phyloP scores from a whole-genome alignment of 192 early-diverging fungal genomes.

The Entomortierella lignicola region DNA sequence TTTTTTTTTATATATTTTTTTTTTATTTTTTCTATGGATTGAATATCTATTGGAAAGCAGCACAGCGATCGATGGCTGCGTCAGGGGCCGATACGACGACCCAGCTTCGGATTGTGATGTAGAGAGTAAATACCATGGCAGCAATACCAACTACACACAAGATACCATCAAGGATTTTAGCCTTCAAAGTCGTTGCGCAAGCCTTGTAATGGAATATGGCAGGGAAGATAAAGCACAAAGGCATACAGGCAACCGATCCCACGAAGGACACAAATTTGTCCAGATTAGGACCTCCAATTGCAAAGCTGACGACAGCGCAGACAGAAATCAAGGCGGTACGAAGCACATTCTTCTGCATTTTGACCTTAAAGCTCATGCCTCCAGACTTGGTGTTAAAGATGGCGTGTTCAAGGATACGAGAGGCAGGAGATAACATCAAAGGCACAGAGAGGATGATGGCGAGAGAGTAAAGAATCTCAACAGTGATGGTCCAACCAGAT shows the following conservation, averaged over 20 bases:
- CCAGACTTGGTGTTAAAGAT: conserved; percentile 71
- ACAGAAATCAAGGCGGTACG: conserved; percentile 66
- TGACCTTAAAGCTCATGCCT: conserved; percentile 58
- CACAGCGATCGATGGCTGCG: background rate
- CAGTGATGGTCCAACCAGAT: conserved; percentile 60
- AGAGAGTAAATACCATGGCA: conserved; percentile 73
- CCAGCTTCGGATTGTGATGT: conserved; percentile 71
- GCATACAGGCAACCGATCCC: conserved; percentile 82
- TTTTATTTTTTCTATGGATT: too few species aligned
- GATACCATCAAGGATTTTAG: conserved; percentile 57
- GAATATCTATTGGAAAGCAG: background rate
- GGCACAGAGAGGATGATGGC: conserved; percentile 84
- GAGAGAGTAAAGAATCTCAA: conserved; percentile 78
- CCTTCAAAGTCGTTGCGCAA: conserved; percentile 41
- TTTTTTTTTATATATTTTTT: background rate
- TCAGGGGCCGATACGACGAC: conserved; percentile 23
- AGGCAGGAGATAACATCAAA: conserved; percentile 76
- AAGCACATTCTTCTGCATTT: conserved; percentile 82
- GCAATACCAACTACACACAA: conserved; percentile 71
- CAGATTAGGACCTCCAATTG: conserved; percentile 67
- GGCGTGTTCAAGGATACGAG: conserved; percentile 75
- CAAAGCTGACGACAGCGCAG: conserved; percentile 69
- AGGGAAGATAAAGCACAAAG: conserved; percentile 80
- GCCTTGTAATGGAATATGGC: conserved; percentile 77
- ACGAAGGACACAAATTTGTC: conserved; percentile 85